These are phyloP conservation scores for Aphanomyces astaci DNA, from an alignment of 352 stramenopile species.

Conservation along the genomic window DNA sequence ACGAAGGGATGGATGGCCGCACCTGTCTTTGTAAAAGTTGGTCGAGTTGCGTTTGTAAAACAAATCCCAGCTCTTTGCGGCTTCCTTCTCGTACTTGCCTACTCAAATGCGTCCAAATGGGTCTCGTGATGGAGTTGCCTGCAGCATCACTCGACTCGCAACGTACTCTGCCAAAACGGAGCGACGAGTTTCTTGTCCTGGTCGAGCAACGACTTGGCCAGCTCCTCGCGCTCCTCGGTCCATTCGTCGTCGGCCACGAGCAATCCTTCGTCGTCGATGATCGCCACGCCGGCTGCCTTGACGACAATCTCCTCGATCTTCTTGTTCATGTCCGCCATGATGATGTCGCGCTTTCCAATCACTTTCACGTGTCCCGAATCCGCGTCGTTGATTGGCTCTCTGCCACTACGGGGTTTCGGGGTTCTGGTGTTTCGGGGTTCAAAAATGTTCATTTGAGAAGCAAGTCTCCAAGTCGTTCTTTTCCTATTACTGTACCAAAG, in stretches of 20 bases:
- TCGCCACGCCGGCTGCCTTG: conserved; percentile 53
- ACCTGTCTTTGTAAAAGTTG: conserved; percentile 94
- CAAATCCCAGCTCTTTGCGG: conserved; percentile 87
- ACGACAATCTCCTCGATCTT: conserved; percentile 62
- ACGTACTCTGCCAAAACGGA: conserved; percentile 67
- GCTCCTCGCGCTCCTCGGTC: conserved; percentile 65
- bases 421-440: too few species aligned
- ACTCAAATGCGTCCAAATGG: too few species aligned
- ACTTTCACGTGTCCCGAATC: neutral
- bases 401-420: neutral
- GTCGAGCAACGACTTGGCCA: conserved; percentile 54
- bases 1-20: neutral
- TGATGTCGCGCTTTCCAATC: neutral
- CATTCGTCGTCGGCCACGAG: conserved; percentile 77
- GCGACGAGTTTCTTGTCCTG: conserved; percentile 75
- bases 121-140: too few species aligned
- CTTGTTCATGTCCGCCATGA: conserved; percentile 39
- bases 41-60: conserved; percentile 92
- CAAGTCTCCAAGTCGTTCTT: too few species aligned
- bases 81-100: conserved; percentile 79
- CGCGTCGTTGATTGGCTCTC: conserved; percentile 4
- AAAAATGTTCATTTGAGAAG: too few species aligned
- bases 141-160: conserved; percentile 8
- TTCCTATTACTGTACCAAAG: too few species aligned
- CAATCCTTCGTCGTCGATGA: conserved; percentile 52